Percentiles rank a stretch among this genome's conserved stretches.
These are phyloP conservation scores for Lathyrus sativus DNA, from an alignment of 306 rosid species.

Conservation along the genomic window DNA sequence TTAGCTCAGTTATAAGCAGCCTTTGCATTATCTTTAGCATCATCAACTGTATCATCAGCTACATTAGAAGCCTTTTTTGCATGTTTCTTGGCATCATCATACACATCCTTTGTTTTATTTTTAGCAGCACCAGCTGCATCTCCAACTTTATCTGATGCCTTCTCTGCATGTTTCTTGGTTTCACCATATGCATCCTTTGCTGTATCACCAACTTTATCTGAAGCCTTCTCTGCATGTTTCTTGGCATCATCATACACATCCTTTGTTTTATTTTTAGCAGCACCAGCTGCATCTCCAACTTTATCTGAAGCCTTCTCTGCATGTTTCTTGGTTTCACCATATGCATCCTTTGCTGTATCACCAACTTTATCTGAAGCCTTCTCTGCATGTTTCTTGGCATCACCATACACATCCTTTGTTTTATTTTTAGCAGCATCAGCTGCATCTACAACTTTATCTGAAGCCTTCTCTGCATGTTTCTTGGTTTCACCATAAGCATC, in stretches of 20 bases:
- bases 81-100: constrained; percentile 14
- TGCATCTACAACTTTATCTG: not conserved
- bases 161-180: not conserved
- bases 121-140: not conserved
- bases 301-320: not conserved
- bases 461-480: not conserved
- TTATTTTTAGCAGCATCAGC: constrained; percentile 2
- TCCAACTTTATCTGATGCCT: not conserved
- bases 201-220: not conserved
- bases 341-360: not conserved
- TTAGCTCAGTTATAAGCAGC: constrained; percentile 27
- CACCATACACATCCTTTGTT: not conserved
- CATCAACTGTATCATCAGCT: not conserved
- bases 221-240: not conserved
- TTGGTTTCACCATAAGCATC: constrained; percentile 12
- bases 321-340: constrained; percentile 15
- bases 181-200: not conserved
- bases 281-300: not conserved
- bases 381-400: not conserved
- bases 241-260: not conserved
- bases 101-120: not conserved
- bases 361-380: constrained; percentile 1
- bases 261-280: constrained; percentile 17
- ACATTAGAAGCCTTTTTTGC: not conserved
- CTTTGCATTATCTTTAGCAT: constrained; percentile 29